A percentile compares a stretch with the other conserved stretches of the same genome.
These are phyloP conservation scores for Leishmania braziliensis DNA, from an alignment of 208 protist species.

Conservation along the genomic window DNA sequence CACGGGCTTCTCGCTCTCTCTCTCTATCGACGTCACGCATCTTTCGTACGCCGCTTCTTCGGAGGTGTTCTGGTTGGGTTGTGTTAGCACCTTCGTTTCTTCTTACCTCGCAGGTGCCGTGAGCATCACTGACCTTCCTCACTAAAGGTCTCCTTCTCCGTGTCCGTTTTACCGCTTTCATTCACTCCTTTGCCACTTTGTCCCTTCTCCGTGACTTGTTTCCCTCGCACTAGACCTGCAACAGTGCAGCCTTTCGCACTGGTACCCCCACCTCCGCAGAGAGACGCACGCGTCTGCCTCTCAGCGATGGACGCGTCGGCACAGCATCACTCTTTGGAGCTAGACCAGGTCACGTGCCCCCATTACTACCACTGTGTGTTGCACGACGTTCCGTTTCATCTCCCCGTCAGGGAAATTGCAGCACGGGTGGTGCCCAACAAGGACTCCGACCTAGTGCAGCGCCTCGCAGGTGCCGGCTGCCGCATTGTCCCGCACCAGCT, in stretches of 20 bases:
- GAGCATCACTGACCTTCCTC: not conserved
- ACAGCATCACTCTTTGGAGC: conserved; percentile 8
- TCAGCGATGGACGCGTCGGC: not conserved
- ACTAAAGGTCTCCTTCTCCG: not conserved
- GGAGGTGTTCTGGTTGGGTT: not conserved
- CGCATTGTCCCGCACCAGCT: conserved; percentile 72
- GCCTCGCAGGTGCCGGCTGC: conserved; percentile 35
- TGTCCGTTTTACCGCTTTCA: not conserved
- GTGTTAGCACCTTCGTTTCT: not conserved
- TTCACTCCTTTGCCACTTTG: not conserved
- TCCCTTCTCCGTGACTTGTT: not conserved
- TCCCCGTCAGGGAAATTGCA: conserved; percentile 47
- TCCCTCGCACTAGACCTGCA: not conserved
- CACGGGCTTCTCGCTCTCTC: not conserved
- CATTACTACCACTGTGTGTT: conserved; percentile 80
- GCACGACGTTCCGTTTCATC: conserved; percentile 44
- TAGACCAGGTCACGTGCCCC: conserved; percentile 27
- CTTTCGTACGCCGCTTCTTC: not conserved
- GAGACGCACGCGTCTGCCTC: not conserved
- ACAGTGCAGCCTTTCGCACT: not conserved
- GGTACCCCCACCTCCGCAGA: too few species aligned
- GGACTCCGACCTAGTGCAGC: conserved; percentile 36
- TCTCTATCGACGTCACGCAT: not conserved
- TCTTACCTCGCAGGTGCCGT: not conserved
- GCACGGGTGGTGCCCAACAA: conserved; percentile 43